These are phyloP conservation scores for Paraphoma chrysanthemicola DNA, from an alignment of 2,329 filamentous ascomycete species.

Conservation along the genomic window DNA sequence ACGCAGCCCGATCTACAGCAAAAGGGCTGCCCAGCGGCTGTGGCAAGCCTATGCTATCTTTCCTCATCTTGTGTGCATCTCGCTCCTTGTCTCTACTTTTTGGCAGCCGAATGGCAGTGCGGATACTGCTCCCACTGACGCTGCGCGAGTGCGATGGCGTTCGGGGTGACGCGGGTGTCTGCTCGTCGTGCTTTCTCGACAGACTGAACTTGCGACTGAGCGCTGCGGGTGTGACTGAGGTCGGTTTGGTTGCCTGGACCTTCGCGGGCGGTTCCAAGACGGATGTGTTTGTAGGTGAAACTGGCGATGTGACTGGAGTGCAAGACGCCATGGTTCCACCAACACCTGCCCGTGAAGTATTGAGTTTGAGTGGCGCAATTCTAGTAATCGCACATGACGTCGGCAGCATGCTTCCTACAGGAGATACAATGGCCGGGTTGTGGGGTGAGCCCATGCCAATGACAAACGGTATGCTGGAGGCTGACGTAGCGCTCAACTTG, in stretches of 20 bases:
- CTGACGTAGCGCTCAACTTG: constrained; percentile 25
- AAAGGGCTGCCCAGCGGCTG: constrained; percentile 29
- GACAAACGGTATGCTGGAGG: constrained; percentile 33
- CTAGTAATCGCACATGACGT: constrained; percentile 33
- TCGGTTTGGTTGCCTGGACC: neutral
- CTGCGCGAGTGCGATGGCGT: constrained; percentile 29
- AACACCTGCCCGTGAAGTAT: constrained; percentile 27
- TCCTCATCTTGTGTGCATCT: constrained; percentile 21
- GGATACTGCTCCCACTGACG: constrained; percentile 31
- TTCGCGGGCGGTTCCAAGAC: constrained; percentile 8
- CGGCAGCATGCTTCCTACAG: constrained; percentile 21
- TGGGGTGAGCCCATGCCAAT: constrained; percentile 40
- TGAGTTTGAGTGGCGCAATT: constrained; percentile 18
- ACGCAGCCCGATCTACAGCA: constrained; percentile 13
- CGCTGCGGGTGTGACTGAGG: neutral
- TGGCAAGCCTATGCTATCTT: constrained; percentile 36
- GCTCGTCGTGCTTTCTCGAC: constrained; percentile 10
- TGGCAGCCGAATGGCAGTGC: constrained; percentile 28
- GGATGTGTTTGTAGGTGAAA: constrained; percentile 11
- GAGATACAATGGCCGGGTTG: constrained; percentile 34
- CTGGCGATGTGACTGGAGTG: constrained; percentile 29
- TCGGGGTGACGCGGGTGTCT: neutral
- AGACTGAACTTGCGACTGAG: constrained; percentile 13
- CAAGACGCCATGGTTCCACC: constrained; percentile 42
- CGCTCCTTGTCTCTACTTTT: constrained; percentile 26